These are phyloP conservation scores for Stagonosporopsis rhizophila DNA, from an alignment of 2,329 filamentous ascomycete genomes.

Conservation along the genomic window DNA sequence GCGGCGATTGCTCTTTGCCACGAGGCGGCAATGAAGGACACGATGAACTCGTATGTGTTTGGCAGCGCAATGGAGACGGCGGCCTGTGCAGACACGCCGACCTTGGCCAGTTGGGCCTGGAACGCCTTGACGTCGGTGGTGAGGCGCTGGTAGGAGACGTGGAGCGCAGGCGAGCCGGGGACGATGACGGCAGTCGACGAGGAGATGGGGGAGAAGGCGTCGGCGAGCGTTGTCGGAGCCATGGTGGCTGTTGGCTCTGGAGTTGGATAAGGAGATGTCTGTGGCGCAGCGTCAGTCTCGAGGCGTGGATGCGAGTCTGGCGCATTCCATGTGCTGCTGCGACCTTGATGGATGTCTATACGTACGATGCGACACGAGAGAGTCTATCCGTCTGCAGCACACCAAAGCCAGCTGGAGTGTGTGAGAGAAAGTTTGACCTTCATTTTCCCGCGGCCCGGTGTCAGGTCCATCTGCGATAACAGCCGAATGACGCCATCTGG, in stretches of 20 bases:
- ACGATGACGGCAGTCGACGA: slow-evolving; percentile 73
- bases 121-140: slow-evolving; percentile 71
- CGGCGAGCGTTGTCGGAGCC: slow-evolving; percentile 65
- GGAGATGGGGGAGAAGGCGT: slow-evolving; percentile 62
- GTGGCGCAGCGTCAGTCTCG: slow-evolving; percentile 3
- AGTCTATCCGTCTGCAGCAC: slow-evolving; percentile 9
- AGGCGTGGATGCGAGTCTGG: neutral
- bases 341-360: slow-evolving; percentile 8
- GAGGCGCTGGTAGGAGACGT: slow-evolving; percentile 74
- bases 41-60: slow-evolving; percentile 88
- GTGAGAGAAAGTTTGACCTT: neutral
- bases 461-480: slow-evolving; percentile 6
- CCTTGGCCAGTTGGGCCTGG: slow-evolving; percentile 76
- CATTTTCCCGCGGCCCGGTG: slow-evolving; percentile 9
- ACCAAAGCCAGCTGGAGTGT: slow-evolving; percentile 11
- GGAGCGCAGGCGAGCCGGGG: slow-evolving; percentile 70
- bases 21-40: slow-evolving; percentile 84
- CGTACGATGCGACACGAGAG: slow-evolving; percentile 1
- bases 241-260: slow-evolving; percentile 42
- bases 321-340: slow-evolving; percentile 1
- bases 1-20: slow-evolving; percentile 85
- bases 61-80: slow-evolving; percentile 83
- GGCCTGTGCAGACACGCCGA: slow-evolving; percentile 72
- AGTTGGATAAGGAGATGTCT: slow-evolving; percentile 8
- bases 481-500: slow-evolving; percentile 21